These are phyloP conservation scores for Nymphaea colorata DNA, from an alignment of 164 flowering plant genomes.

Conservation along the genomic window DNA sequence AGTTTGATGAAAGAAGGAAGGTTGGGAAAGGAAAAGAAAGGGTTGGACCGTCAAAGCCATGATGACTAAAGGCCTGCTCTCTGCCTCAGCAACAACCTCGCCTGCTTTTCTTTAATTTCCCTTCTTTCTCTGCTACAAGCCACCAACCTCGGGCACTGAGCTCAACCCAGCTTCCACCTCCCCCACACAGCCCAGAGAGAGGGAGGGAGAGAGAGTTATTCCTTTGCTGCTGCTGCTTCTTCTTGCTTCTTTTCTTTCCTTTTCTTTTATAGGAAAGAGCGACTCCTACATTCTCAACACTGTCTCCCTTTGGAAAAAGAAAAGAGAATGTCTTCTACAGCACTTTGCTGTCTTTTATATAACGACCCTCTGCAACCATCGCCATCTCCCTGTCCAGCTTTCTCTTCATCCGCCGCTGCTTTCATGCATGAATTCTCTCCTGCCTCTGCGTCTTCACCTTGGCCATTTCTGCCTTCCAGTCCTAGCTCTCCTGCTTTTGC, in stretches of 20 bases:
- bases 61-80: constrained; percentile 15
- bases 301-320: constrained; percentile 21
- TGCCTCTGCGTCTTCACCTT: not conserved
- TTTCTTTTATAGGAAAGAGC: constrained; percentile 2
- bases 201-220: not conserved
- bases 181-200: constrained; percentile 1
- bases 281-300: constrained; percentile 18
- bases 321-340: constrained; percentile 9
- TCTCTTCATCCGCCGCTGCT: constrained; percentile 8
- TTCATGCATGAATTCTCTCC: not conserved
- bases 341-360: constrained; percentile 15
- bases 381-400: not conserved
- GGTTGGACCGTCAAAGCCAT: constrained; percentile 43
- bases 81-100: not conserved
- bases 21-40: constrained; percentile 4
- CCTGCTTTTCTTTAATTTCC: constrained; percentile 16
- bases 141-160: constrained; percentile 21
- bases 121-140: constrained; percentile 1
- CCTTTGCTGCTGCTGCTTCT: not conserved
- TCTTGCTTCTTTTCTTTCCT: not conserved
- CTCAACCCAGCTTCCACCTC: constrained; percentile 2
- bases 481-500: not conserved
- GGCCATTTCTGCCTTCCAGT: constrained; percentile 2
- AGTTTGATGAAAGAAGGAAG: constrained; percentile 6
- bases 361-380: constrained; percentile 13